Evolutionary conservation across 331 rosid genomes (phyloP), one percentile per base, ranked within the genome.

Genomic region (Rosa hybrid): DNA sequence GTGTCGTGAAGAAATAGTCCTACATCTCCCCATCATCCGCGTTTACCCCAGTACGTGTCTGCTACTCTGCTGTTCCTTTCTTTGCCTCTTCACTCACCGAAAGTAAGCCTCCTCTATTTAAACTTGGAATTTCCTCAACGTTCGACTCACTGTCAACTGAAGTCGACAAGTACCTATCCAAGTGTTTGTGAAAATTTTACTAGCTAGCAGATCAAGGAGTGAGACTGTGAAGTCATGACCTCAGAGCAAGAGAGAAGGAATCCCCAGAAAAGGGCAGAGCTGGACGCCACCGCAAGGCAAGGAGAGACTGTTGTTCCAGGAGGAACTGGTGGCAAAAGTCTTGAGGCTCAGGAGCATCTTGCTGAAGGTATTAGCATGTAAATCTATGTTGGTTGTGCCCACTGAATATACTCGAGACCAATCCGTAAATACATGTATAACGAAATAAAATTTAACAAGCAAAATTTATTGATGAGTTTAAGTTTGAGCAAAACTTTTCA

Each of bases 301-400:
- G 93, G 97, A 13, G 91, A 90, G 73, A 90, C 92, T 2, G 97
- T 92, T 2, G 87, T 92, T 34, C 94, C 91, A 4, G 90, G 97
- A 23, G 98, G 98, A 44, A 87, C 94, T 6, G 93, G 94, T 62
- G 96, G 97, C 71, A 89, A 92, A 81, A 90, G 84, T 86, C 87
- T 94, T 18, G 90, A 92, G 20, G 97, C 97, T 76, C 96, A 92
- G 79, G 86, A 89, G 54, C 94, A 85, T 63, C 93, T 90, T 62
- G 94, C 93, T 65, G 90, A 94, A 89, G 98, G 97, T 85, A 74
- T 12, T 3, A 18, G 62, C 14, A 72, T 44, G 12, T n/a, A 8
- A 8, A 6, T 12, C 16, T 7, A 10, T 63, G 1, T 63, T 63
- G 3, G 65, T 21, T 21, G 34, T 21, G 6, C 65, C 7, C 30